These are phyloP conservation scores for Yamagishiella unicocca DNA, from an alignment of 139 green algal genomes.

Conservation along the genomic window DNA sequence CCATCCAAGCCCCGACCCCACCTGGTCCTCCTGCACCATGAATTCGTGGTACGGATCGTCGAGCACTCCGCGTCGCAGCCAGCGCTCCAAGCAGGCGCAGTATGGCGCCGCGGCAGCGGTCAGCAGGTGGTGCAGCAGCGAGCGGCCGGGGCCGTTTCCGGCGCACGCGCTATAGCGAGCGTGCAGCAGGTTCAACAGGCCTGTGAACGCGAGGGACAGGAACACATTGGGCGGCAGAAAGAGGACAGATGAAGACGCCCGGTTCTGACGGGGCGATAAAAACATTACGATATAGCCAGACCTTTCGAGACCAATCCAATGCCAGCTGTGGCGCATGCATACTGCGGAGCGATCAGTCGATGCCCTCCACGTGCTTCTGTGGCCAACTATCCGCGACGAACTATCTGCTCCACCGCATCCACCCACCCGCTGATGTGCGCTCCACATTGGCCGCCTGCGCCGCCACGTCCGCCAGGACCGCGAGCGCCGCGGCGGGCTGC, in stretches of 20 bases:
- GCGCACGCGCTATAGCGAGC: not conserved
- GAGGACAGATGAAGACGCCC: no score
- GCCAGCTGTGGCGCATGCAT: no score
- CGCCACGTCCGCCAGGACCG: constrained; percentile 78
- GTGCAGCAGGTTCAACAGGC: constrained; percentile 85
- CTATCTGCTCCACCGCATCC: not conserved
- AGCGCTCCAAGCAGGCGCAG: constrained; percentile 83
- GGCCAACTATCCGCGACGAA: no score
- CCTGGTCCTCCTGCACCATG: constrained; percentile 82
- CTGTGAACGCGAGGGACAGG: constrained; percentile 5
- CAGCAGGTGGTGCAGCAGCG: constrained; percentile 80
- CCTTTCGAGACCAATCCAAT: no score
- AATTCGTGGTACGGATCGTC: constrained; percentile 94
- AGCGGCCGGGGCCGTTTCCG: constrained; percentile 21
- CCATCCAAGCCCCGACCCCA: not conserved
- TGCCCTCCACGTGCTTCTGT: no score
- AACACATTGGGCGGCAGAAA: no score
- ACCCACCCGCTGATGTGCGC: constrained; percentile 34
- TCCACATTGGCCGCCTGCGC: constrained; percentile 58
- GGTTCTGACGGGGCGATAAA: no score
- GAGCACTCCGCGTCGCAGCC: constrained; percentile 85
- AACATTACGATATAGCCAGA: no score
- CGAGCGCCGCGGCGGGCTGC: constrained; percentile 72
- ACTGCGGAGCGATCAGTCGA: no score
- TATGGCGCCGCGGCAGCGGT: constrained; percentile 81